A percentile compares a stretch with the other conserved stretches of the same genome.
phyloP scores from a whole-genome alignment of 139 green algal genomes.

The Chlamydomonas sp. region DNA sequence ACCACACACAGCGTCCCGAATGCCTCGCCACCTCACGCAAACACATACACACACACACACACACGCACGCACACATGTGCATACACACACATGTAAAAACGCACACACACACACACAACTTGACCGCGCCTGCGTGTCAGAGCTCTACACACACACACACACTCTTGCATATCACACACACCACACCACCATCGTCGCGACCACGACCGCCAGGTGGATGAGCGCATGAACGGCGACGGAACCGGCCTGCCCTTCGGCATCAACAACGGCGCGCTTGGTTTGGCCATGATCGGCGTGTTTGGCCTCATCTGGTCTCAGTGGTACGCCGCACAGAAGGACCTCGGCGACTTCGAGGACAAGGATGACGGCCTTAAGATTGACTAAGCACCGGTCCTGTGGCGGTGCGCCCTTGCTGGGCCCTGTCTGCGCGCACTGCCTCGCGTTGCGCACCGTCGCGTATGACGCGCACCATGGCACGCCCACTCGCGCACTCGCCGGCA shows the following conservation, averaged over 20 bases:
- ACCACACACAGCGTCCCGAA: too few relatives aligned
- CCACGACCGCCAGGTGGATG: slow-evolving; percentile 46
- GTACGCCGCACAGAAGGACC: slow-evolving; percentile 5
- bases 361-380: slow-evolving; percentile 37
- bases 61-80: neutral
- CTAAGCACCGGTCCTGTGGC: too few relatives aligned
- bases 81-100: neutral
- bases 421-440: too few relatives aligned
- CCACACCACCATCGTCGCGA: neutral
- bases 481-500: too few relatives aligned
- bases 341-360: slow-evolving; percentile 30
- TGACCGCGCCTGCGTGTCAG: neutral
- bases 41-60: too few relatives aligned
- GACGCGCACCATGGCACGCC: too few relatives aligned
- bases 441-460: too few relatives aligned
- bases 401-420: too few relatives aligned
- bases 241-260: slow-evolving; percentile 53
- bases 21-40: too few relatives aligned
- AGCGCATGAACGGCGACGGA: slow-evolving; percentile 67
- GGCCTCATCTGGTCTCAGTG: slow-evolving; percentile 45
- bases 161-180: neutral
- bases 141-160: neutral
- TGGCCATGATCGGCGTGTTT: slow-evolving; percentile 39
- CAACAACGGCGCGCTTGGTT: slow-evolving; percentile 52
- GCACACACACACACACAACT: neutral